phyloP scores from a whole-genome alignment of 228 moss, liverwort and hornwort genomes.

The Sphagnum fallax region DNA sequence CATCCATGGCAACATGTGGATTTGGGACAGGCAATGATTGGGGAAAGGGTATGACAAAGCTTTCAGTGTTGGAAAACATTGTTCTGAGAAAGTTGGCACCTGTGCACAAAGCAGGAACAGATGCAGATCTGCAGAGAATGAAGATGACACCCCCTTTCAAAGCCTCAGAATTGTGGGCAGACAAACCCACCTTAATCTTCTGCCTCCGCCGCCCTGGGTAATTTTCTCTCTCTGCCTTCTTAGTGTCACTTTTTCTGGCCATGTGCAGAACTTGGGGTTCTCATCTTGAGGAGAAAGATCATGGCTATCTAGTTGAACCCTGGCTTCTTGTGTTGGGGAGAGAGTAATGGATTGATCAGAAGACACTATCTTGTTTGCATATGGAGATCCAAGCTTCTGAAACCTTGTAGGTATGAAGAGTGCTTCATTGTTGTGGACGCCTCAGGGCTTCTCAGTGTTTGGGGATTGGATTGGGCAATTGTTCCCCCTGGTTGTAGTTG shows the following conservation, averaged over 20 bases:
- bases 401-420: background rate
- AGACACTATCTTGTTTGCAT: background rate
- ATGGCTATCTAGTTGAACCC: no score
- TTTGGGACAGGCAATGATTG: slow-evolving; percentile 27
- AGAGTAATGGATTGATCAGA: background rate
- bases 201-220: slow-evolving; percentile 98
- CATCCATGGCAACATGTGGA: slow-evolving; percentile 27
- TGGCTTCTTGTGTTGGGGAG: background rate
- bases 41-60: slow-evolving; percentile 54
- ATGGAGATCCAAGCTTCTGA: background rate
- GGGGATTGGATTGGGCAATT: no score
- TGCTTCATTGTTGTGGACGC: background rate
- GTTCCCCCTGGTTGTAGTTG: no score
- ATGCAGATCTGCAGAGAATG: slow-evolving; percentile 30
- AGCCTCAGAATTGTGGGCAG: slow-evolving; percentile 66
- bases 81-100: slow-evolving; percentile 63
- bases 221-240: background rate
- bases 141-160: slow-evolving; percentile 48
- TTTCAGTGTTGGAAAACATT: slow-evolving; percentile 56
- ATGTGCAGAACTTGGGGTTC: no score
- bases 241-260: background rate
- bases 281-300: no score
- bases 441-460: no score
- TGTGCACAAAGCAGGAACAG: slow-evolving; percentile 58
- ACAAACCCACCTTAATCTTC: slow-evolving; percentile 58